phyloP scores from a whole-genome alignment of 352 stramenopile species.

The Globisporangium carolinianum region DNA sequence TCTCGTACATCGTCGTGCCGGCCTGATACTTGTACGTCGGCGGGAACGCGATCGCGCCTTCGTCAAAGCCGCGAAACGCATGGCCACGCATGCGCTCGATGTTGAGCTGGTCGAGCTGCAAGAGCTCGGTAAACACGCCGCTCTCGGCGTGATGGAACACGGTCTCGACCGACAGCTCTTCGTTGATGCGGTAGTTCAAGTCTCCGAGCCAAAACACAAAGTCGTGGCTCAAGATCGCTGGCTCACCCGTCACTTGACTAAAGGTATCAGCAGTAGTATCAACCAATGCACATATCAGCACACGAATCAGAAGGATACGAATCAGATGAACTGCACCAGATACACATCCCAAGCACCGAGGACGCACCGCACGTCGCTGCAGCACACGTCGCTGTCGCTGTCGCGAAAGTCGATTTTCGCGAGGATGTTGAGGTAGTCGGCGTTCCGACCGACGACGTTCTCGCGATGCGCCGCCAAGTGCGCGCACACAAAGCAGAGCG shows the following conservation, averaged over 20 bases:
- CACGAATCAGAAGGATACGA: too few relatives aligned
- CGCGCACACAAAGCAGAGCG: constrained; percentile 97
- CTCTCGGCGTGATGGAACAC: constrained; percentile 55
- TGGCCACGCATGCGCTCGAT: constrained; percentile 63
- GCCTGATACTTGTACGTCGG: constrained; percentile 98
- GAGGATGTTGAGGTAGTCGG: constrained; percentile 98
- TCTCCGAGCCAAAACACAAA: constrained; percentile 97
- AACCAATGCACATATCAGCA: neutral
- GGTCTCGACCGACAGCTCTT: constrained; percentile 70
- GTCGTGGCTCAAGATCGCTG: constrained; percentile 94
- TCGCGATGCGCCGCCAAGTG: constrained; percentile 98
- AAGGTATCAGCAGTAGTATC: constrained; percentile 11
- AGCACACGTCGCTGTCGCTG: constrained; percentile 29
- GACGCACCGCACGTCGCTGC: constrained; percentile 11
- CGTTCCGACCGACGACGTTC: constrained; percentile 96
- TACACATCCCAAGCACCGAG: too few relatives aligned
- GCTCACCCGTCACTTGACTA: constrained; percentile 33
- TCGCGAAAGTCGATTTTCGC: constrained; percentile 91
- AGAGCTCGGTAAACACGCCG: constrained; percentile 17
- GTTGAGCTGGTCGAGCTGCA: constrained; percentile 54
- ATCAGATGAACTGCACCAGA: too few relatives aligned
- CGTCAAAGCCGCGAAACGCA: constrained; percentile 86
- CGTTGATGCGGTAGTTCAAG: constrained; percentile 88
- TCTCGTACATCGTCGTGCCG: constrained; percentile 94
- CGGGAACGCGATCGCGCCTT: constrained; percentile 88